Base-by-base conservation (phyloP, 2,329 filamentous ascomycete species). In the Didymella exigua region DNA sequence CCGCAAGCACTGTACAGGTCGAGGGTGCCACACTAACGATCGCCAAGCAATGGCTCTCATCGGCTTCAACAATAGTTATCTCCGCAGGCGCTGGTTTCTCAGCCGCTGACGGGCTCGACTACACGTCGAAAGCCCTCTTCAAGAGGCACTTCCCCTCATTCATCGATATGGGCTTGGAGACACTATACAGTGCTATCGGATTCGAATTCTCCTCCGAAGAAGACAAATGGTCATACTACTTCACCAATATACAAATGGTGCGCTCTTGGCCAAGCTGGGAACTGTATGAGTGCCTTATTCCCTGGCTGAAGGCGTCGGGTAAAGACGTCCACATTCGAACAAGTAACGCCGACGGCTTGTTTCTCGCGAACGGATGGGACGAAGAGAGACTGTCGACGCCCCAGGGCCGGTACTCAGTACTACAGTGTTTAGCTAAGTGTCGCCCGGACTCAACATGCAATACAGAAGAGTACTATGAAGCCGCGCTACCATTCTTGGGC, bases 71-170 rank as follows among this genome's bases (percentile, higher is more conserved):
- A 4, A 50, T 75, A 29, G 48, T 75, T 24, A 56, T 74, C 19
- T 70, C 65, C 42, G 73, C 70, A 11, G 73, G 73, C 10, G 72
- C 72, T 6, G 72, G 71, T 4, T 58, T 75, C 10, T 74, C 70
- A 7, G 73, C 72, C n/a, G 68, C 73, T 16, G 66, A 63, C 5
- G 72, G 71, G 3, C 52, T 75, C 11, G 70, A 74, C 51, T 73
- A 70, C 44, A 75, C 70, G 6, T 74, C 70, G 1, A 29, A 49
- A 14, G 37, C 55, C 0, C 65, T 76, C 4, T 75, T 75, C 58
- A 49, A 58, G 13, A 65, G 51, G 18, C 59, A 69, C 54, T 73
- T 74, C 38, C 67, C 69, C 1, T 61, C 63, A 3, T 75, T 74
- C 51, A 54, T 58, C 21, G 44, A 54, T 44, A 62, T 70, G 47